Conservation (phyloP, 164 flowering plant species). For the Nelumbo lutea region DNA sequence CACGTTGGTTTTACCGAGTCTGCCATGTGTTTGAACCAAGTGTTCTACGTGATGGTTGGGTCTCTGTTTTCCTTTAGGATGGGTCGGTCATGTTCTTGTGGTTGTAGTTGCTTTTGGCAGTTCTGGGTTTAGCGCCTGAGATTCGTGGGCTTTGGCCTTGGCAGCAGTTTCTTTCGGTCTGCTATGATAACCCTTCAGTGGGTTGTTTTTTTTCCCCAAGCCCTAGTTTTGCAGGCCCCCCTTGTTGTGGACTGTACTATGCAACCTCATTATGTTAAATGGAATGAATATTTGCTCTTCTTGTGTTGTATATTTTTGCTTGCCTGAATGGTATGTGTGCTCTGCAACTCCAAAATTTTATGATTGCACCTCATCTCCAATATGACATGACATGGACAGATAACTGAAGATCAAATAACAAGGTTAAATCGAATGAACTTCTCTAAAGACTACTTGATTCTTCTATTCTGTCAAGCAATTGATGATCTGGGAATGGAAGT, state of each 20-base stretch:
- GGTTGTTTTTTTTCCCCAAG: slow-evolving; percentile 32
- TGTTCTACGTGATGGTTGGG: not conserved
- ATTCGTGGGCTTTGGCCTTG: slow-evolving; percentile 32
- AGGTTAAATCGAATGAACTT: too few species aligned
- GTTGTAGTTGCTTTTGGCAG: slow-evolving; percentile 23
- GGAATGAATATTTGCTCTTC: slow-evolving; percentile 1
- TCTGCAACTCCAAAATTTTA: too few species aligned
- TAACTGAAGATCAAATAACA: too few species aligned
- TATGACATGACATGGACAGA: too few species aligned
- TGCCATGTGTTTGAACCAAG: slow-evolving; percentile 6
- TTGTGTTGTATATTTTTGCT: not conserved
- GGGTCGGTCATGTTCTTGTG: not conserved
- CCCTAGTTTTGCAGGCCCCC: slow-evolving; percentile 25
- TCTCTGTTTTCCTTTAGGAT: not conserved
- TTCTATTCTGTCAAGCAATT: too few species aligned
- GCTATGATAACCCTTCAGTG: slow-evolving; percentile 32
- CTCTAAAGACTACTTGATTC: too few species aligned
- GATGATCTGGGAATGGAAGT: too few species aligned
- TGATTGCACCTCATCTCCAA: too few species aligned
- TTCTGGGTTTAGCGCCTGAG: slow-evolving; percentile 22
- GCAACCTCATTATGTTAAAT: slow-evolving; percentile 12
- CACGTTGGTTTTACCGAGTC: slow-evolving; percentile 6
- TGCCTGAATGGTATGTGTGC: too few species aligned
- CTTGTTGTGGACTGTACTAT: slow-evolving; percentile 14
- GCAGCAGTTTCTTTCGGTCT: slow-evolving; percentile 20